Conservation (phyloP, 805 yeast genomes). For the Zygosaccharomyces siamensis region DNA sequence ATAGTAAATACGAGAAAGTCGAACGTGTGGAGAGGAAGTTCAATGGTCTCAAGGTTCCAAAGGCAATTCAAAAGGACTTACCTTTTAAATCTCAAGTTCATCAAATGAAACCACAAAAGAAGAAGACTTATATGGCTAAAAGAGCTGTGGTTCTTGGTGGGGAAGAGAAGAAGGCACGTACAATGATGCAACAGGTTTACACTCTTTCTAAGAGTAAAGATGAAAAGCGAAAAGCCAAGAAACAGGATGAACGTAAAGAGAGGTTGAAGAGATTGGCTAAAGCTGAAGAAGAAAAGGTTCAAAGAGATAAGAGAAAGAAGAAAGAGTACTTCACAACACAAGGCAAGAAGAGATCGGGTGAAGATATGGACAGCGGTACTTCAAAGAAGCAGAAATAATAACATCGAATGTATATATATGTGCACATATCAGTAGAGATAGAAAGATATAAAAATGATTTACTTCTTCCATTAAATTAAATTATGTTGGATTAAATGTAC, state of each 20-base stretch:
- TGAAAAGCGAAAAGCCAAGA: constrained; percentile 65
- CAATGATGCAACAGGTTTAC: constrained; percentile 78
- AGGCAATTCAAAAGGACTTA: constrained; percentile 61
- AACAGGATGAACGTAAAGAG: constrained; percentile 68
- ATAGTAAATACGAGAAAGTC: constrained; percentile 58
- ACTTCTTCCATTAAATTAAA: not conserved
- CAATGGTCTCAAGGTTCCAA: constrained; percentile 85
- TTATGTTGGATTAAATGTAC: constrained; percentile 43
- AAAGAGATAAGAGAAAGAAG: constrained; percentile 78
- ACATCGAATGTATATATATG: not conserved
- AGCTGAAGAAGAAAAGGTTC: constrained; percentile 60
- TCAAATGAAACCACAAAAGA: constrained; percentile 81
- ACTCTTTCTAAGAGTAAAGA: constrained; percentile 86
- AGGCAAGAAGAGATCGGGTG: constrained; percentile 55
- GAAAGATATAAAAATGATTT: not conserved
- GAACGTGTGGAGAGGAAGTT: constrained; percentile 82
- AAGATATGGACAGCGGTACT: constrained; percentile 29
- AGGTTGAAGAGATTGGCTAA: constrained; percentile 73
- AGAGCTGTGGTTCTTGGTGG: constrained; percentile 92
- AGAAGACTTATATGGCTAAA: constrained; percentile 75
- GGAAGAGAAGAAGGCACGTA: constrained; percentile 89
- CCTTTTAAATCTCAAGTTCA: constrained; percentile 93
- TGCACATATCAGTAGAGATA: not conserved
- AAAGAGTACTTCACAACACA: constrained; percentile 76
- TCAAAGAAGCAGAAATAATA: constrained; percentile 19